Evolutionary conservation across 2,329 filamentous ascomycete genomes (phyloP).

Genomic region (Verticillium nonalfalfae): DNA sequence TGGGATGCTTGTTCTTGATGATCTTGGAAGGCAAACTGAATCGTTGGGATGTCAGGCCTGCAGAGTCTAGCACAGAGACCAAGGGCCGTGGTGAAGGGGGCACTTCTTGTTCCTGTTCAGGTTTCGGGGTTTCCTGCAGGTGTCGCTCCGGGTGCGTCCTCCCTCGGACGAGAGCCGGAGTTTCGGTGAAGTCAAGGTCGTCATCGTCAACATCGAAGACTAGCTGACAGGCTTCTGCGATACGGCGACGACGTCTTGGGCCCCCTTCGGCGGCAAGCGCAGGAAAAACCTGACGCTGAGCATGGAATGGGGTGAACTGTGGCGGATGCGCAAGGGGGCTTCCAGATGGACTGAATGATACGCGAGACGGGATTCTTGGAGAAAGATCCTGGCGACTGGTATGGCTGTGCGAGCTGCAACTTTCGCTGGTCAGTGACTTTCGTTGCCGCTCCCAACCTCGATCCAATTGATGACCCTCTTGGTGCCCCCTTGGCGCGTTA

Average conservation of each 20-base stretch:
- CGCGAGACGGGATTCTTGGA: not conserved
- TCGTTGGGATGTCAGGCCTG: not conserved
- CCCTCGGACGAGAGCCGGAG: slow-evolving; percentile 3
- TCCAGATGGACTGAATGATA: not conserved
- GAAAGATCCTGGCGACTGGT: not conserved
- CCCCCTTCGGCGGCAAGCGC: not conserved
- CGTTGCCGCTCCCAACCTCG: not conserved
- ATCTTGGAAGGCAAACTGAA: slow-evolving; percentile 17
- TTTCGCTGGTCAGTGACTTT: not conserved
- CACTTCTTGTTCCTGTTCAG: slow-evolving; percentile 23
- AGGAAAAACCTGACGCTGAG: not conserved
- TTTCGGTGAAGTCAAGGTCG: not conserved
- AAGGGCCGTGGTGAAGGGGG: slow-evolving; percentile 6
- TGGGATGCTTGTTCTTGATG: slow-evolving; percentile 21
- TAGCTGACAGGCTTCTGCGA: not conserved
- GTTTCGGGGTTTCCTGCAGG: slow-evolving; percentile 24
- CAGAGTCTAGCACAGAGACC: not conserved
- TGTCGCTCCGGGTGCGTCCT: slow-evolving; percentile 8
- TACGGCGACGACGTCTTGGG: not conserved
- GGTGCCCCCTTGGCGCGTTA: not conserved
- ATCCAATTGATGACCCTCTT: not conserved
- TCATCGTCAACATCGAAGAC: not conserved
- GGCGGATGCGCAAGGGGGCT: not conserved
- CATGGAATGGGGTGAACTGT: not conserved
- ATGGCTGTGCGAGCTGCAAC: not conserved